Percentiles rank a stretch among this genome's conserved stretches.
Conservation (phyloP, 768 basidiomycete genomes). For the Lactarius indigo region DNA sequence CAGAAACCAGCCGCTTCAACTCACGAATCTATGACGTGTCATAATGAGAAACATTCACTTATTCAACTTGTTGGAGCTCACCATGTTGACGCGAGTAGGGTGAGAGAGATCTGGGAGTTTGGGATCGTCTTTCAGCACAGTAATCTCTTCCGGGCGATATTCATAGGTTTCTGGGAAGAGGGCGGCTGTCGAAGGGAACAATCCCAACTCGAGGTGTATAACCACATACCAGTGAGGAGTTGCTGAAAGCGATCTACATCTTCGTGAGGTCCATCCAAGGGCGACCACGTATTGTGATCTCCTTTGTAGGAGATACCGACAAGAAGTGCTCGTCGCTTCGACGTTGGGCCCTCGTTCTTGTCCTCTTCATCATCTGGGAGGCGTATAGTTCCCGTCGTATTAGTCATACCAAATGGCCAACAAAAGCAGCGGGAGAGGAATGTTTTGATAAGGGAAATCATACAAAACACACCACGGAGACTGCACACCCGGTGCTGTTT, state of each 20-base stretch:
- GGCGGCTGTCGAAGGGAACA: background rate
- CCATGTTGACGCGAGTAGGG: slow-evolving; percentile 25
- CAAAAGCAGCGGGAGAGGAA: background rate
- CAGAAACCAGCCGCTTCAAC: slow-evolving; percentile 22
- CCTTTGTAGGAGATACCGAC: slow-evolving; percentile 20
- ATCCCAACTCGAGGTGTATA: no score
- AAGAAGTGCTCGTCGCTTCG: slow-evolving; percentile 19
- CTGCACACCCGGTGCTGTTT: background rate
- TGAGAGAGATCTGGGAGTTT: background rate
- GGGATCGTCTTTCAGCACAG: slow-evolving; percentile 19
- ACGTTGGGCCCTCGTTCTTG: background rate
- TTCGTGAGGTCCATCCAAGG: slow-evolving; percentile 7
- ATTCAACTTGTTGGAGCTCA: background rate
- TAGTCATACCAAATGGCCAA: background rate
- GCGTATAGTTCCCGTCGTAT: background rate
- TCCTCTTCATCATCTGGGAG: background rate
- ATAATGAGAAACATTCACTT: background rate
- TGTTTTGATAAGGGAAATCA: background rate
- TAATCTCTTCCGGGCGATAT: slow-evolving; percentile 22
- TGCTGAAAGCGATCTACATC: slow-evolving; percentile 13
- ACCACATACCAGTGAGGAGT: slow-evolving; percentile 14
- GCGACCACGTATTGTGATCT: background rate
- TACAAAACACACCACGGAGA: background rate
- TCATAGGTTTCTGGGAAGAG: slow-evolving; percentile 17
- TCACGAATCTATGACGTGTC: slow-evolving; percentile 20